These are phyloP conservation scores for Zymoseptoria crescenta DNA, from an alignment of 2,329 filamentous ascomycete species.

Conservation along the genomic window DNA sequence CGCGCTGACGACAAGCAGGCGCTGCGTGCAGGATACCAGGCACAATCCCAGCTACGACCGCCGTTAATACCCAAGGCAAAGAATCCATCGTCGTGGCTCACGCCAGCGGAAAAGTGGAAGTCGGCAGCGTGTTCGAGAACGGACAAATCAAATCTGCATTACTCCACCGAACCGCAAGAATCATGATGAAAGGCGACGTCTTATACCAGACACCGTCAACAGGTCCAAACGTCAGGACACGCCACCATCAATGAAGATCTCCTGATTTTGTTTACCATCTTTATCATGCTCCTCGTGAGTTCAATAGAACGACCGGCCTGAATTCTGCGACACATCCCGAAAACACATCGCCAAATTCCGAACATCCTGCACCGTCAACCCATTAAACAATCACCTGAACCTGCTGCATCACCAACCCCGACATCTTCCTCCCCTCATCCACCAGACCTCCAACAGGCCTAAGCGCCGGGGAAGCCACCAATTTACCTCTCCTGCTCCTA, in stretches of 20 bases:
- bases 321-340: neutral
- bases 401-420: neutral
- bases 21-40: slow-evolving; percentile 30
- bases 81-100: slow-evolving; percentile 23
- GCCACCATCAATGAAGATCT: too few species aligned
- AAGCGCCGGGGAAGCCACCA: neutral
- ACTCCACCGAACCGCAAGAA: slow-evolving; percentile 23
- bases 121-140: slow-evolving; percentile 20
- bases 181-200: slow-evolving; percentile 27
- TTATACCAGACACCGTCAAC: slow-evolving; percentile 18
- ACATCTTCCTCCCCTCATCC: too few species aligned
- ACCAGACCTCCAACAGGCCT: neutral
- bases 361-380: slow-evolving; percentile 1
- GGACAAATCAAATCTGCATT: slow-evolving; percentile 23
- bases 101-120: slow-evolving; percentile 23
- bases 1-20: slow-evolving; percentile 8
- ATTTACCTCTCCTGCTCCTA: neutral
- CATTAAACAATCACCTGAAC: slow-evolving; percentile 3
- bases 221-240: too few species aligned
- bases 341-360: neutral
- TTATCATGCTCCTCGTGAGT: too few species aligned
- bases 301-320: neutral
- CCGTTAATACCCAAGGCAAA: slow-evolving; percentile 10
- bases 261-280: too few species aligned
- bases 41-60: slow-evolving; percentile 19